phyloP scores from a whole-genome alignment of 768 basidiomycete genomes.

The Asterophora lycoperdoides region DNA sequence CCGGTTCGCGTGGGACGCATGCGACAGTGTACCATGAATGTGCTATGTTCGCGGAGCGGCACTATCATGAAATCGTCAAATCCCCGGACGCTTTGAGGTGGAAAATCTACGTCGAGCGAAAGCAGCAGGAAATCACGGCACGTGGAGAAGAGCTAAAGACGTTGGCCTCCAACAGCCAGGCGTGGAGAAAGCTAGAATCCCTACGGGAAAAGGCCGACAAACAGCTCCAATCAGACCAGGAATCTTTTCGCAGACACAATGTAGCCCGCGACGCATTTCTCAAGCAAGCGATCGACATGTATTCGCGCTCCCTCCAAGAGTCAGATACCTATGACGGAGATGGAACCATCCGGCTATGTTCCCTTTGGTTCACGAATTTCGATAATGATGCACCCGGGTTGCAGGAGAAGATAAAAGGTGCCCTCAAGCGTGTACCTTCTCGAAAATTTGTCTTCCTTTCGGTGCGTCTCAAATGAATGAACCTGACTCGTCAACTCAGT shows the following conservation, averaged over 20 bases:
- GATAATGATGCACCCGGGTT: slow-evolving; percentile 48
- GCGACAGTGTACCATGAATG: slow-evolving; percentile 74
- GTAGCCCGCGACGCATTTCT: slow-evolving; percentile 59
- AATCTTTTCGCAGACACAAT: slow-evolving; percentile 52
- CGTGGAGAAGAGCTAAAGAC: slow-evolving; percentile 34
- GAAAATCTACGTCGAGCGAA: slow-evolving; percentile 70
- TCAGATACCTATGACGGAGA: slow-evolving; percentile 76
- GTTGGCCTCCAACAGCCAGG: slow-evolving; percentile 13
- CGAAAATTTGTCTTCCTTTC: slow-evolving; percentile 88
- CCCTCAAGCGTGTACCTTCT: slow-evolving; percentile 66
- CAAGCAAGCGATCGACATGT: slow-evolving; percentile 77
- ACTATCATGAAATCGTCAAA: slow-evolving; percentile 67
- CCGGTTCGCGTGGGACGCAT: slow-evolving; percentile 27
- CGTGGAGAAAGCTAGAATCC: slow-evolving; percentile 13
- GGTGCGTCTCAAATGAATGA: slow-evolving; percentile 24
- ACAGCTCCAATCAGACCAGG: slow-evolving; percentile 42
- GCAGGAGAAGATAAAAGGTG: slow-evolving; percentile 33
- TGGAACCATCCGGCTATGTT: slow-evolving; percentile 75
- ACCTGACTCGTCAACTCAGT: background rate
- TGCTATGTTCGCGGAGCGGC: slow-evolving; percentile 85
- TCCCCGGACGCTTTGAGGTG: slow-evolving; percentile 68
- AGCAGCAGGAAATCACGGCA: slow-evolving; percentile 62
- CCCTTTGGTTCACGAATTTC: slow-evolving; percentile 91
- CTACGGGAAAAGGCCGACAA: slow-evolving; percentile 29
- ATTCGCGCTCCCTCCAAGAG: slow-evolving; percentile 65